A percentile compares a stretch with the other conserved stretches of the same genome.
Conservation (phyloP, 2,329 filamentous ascomycete species). For the Geoglossum cookeanum region DNA sequence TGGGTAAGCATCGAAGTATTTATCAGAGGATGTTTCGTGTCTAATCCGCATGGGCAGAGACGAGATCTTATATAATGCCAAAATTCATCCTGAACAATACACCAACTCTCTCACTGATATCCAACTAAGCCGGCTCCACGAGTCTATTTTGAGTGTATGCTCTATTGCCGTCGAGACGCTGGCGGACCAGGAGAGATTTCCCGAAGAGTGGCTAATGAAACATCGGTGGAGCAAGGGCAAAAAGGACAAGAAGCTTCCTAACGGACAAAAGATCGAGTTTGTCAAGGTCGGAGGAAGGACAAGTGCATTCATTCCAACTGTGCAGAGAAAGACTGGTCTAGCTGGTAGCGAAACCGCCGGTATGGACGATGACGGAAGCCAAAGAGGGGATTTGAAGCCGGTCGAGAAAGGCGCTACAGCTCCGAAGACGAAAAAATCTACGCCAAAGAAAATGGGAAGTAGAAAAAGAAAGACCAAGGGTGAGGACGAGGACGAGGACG, state of each 20-base stretch:
- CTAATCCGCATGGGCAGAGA: slow-evolving; percentile 30
- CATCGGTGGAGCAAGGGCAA: slow-evolving; percentile 81
- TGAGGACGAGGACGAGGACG: background rate
- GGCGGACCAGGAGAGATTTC: slow-evolving; percentile 69
- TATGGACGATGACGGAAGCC: too few species aligned
- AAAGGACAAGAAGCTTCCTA: slow-evolving; percentile 55
- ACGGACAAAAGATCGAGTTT: slow-evolving; percentile 67
- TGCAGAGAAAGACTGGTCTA: slow-evolving; percentile 65
- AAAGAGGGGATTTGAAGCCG: background rate
- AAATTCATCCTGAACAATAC: slow-evolving; percentile 82
- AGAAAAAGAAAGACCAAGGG: background rate
- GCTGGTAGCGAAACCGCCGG: background rate
- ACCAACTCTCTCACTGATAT: slow-evolving; percentile 58
- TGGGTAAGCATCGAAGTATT: slow-evolving; percentile 29
- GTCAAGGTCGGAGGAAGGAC: slow-evolving; percentile 82
- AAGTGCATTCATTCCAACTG: slow-evolving; percentile 65
- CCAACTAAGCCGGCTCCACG: slow-evolving; percentile 53
- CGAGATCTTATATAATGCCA: slow-evolving; percentile 78
- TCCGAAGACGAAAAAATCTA: background rate
- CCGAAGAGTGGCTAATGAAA: slow-evolving; percentile 72
- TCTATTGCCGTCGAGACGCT: slow-evolving; percentile 58
- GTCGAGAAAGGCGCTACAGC: background rate
- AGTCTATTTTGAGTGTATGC: slow-evolving; percentile 60
- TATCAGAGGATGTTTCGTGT: background rate
- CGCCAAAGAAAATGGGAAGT: background rate